These are phyloP conservation scores for Chaetomiaceae sp. DNA, from an alignment of 2,329 filamentous ascomycete species.

Conservation along the genomic window DNA sequence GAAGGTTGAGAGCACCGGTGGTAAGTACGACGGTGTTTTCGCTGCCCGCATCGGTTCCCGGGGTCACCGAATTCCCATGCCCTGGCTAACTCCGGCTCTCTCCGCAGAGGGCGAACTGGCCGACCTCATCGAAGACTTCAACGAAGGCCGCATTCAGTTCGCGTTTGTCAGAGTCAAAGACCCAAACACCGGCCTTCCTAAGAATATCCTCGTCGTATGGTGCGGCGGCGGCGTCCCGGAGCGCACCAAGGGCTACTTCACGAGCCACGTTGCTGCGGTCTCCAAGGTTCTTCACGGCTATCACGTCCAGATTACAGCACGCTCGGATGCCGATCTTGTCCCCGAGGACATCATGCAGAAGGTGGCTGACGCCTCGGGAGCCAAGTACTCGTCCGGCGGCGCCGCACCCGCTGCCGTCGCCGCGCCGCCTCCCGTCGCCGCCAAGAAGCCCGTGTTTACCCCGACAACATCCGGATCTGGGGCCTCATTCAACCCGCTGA, in stretches of 20 bases:
- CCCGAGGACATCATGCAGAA: constrained; percentile 87
- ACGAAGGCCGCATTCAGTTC: constrained; percentile 92
- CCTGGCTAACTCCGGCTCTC: constrained; percentile 5
- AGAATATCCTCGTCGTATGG: constrained; percentile 91
- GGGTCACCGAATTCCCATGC: background rate
- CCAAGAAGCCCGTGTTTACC: constrained; percentile 88
- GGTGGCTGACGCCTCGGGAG: constrained; percentile 86
- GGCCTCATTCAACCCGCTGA: constrained; percentile 59
- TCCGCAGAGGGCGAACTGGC: constrained; percentile 78
- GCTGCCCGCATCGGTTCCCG: background rate
- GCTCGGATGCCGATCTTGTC: constrained; percentile 81
- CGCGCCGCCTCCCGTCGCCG: constrained; percentile 64
- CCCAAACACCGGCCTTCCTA: constrained; percentile 81
- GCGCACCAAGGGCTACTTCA: constrained; percentile 96
- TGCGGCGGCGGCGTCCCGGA: constrained; percentile 98
- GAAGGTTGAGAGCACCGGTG: constrained; percentile 88
- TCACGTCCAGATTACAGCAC: constrained; percentile 94
- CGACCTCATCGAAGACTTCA: constrained; percentile 92
- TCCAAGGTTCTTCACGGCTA: constrained; percentile 93
- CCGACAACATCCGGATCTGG: constrained; percentile 54
- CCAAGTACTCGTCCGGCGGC: constrained; percentile 78
- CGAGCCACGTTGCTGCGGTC: constrained; percentile 83
- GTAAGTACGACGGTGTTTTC: constrained; percentile 44
- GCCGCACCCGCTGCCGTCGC: constrained; percentile 46
- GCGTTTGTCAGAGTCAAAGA: constrained; percentile 96